Base-by-base conservation (phyloP, 2,329 filamentous ascomycete genomes). In the Ceratocystis cacaofunesta region DNA sequence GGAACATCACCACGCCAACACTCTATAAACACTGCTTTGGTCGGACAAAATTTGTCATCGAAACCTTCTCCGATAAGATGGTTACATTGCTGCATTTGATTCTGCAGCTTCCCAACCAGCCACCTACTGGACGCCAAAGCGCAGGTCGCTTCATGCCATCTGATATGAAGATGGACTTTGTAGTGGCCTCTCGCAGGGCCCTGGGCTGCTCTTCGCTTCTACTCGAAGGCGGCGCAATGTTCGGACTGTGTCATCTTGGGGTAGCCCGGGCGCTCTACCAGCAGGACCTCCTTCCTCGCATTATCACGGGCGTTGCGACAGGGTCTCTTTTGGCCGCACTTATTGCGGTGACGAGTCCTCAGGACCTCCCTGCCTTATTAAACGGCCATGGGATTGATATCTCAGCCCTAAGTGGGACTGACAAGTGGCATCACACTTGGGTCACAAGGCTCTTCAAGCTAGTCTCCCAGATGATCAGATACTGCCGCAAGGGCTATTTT, bases 221-320 rank as follows among this genome's bases (percentile, higher is more conserved):
- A 3, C 76, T 96, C 1, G 91, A 96, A 73, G 92, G 92, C 61
- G 92, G 92, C 15, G 89, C 90, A 52, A 92, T 95, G 66, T 96
- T 96, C 71, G 92, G 92, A 1, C 77, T 96, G 8, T 96, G 90
- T 71, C 92, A 96, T 74, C 75, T 96, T 3, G 92, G 92, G 5
- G 90, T 96, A 5, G 89, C 95, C 48, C 95, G 92, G 72, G 91
- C 91, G 1, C 77, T 96, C 50, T 89, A 92, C 74, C 76, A 91
- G 44, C 83, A 88, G 32, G 89, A 89, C 0, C 76, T 96, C 17
- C 78, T 96, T 58, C 92, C 94, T 3, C 84, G 90, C 55, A 95
- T 96, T 70, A 92, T 97, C 70, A 90, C 90, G 0, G 92, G 92
- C 7, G 95, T 90, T 1, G 92, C 88, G 3, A 95, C 90, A 0